Evolutionary conservation across 495 filamentous ascomycete genomes (phyloP), one percentile per base, ranked within the genome.

Genomic region (Penicillium steckii): DNA sequence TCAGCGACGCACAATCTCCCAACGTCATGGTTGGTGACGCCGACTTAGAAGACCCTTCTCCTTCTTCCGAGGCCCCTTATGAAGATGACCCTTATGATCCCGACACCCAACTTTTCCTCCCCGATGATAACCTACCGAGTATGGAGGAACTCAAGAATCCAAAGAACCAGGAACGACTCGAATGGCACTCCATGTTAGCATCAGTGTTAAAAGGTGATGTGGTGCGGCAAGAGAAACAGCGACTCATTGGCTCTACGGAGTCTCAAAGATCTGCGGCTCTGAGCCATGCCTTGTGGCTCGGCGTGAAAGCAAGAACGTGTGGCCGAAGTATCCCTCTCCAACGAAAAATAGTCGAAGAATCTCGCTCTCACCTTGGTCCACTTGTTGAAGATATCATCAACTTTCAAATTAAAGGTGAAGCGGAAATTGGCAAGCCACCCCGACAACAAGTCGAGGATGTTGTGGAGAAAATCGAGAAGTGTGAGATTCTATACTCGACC

Each of bases 141-240:
- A 70, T 87, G 24, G 94, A 97, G 52, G 95, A 98, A 66, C 74
- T 97, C 27, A 87, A 86, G 73, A 87, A 95, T 56, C 87, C 89
- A 1, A 85, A 83, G 56, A 97, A 94, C 62, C 82, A 94, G 46
- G 94, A 97, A 68, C 78, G 94, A 30, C 74, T 98, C 23, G 95
- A 98, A 70, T 98, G 94, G 94, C 93, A 98, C 72, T 87, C 89
- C 4, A 98, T 98, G 94, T 75, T 98, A 32, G 90, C 92, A 23
- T 92, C 90, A 1, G 94, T 98, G 3, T 71, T 98, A 56, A 97
- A 92, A 29, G 94, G 94, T 45, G 94, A 98, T 67, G 95, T 98
- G 9, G 93, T 98, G 19, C 88, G 89, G 56, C 94, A 98, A 68
- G 94, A 98, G 73, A 98, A 97, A 74, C 94, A 95, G 63, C 83